phyloP scores from a whole-genome alignment of 768 basidiomycete genomes.

The Lactifluus pinguis region DNA sequence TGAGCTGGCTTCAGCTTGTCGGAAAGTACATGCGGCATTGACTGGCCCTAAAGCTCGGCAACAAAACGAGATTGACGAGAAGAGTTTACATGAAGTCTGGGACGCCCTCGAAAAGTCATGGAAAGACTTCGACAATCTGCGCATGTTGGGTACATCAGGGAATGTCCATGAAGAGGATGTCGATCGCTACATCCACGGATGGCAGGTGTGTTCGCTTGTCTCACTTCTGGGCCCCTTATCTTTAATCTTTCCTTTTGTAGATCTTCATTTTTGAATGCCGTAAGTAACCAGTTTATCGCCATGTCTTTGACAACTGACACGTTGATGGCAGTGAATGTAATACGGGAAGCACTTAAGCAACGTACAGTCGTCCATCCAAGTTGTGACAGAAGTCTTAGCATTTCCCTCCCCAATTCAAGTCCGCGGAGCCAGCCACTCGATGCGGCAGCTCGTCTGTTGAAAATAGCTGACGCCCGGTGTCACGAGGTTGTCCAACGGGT shows the following conservation, averaged over 20 bases:
- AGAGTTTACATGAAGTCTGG: conserved; percentile 74
- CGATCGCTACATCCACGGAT: conserved; percentile 67
- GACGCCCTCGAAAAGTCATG: conserved; percentile 71
- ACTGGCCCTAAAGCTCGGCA: conserved; percentile 73
- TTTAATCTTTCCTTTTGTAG: conserved; percentile 29
- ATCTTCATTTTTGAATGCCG: conserved; percentile 88
- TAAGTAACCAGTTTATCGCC: conserved; percentile 33
- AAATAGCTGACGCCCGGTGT: conserved; percentile 37
- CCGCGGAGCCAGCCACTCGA: conserved; percentile 22
- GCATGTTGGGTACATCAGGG: conserved; percentile 33
- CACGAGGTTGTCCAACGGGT: conserved; percentile 37
- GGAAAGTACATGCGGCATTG: conserved; percentile 66
- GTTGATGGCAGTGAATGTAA: conserved; percentile 57
- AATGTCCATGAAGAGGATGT: conserved; percentile 42
- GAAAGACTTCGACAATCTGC: conserved; percentile 71
- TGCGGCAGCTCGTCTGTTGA: conserved; percentile 31
- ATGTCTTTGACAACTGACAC: background rate
- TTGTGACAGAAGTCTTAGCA: conserved; percentile 11
- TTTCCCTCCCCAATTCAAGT: conserved; percentile 17
- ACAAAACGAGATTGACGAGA: conserved; percentile 47
- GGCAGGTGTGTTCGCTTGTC: conserved; percentile 53
- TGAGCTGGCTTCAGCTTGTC: conserved; percentile 65
- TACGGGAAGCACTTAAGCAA: conserved; percentile 74
- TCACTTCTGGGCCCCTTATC: background rate
- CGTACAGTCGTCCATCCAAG: conserved; percentile 31